Base-by-base conservation (phyloP, 1,284 basidiomycete genomes). In the Calocybe gambosa region DNA sequence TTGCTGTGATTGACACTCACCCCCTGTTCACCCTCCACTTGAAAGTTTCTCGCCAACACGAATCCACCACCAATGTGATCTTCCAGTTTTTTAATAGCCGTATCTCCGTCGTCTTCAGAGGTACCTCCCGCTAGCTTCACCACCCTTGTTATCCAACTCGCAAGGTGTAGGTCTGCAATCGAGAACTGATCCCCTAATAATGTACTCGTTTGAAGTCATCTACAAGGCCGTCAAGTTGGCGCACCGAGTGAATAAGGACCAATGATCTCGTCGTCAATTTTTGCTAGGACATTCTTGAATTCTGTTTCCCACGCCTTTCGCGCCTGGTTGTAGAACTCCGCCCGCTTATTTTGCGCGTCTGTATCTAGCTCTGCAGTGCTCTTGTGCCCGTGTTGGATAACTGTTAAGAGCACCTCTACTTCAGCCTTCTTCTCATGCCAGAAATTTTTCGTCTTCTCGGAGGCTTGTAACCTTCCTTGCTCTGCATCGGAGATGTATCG, bases 111-210 rank as follows among this genome's bases (percentile, higher is more conserved):
- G 31, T 82, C 74, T 1, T 55, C 61, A 0, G 59, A 58, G 18
- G 60, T 61, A 0, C 78, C 85, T 1, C 81, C 83, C 3, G 74
- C 70, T 19, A 89, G 67, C 37, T 58, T 61, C 9, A 82, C 76
- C 8, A 92, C 54, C 23, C 81, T 75, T 2, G 80, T 70, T 31
- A 93, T 62, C 89, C 89, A 95, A 9, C 80, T 81, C 2, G 79
- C 81, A 20, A 92, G 68, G 58, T 93, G 89, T 43, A 92, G 64
- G 60, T 94, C 92, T 2, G 83, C 87, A 36, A 91, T 68, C 6
- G 83, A 88, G 58, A 92, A 63, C 50, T 89, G 86, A 56, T 86
- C 85, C 20, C 84, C 84, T 85, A 48, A 16, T 41, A 42, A 71
- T 58, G 31, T 3, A 5, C 15, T 60, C 61, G 58, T 67, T 51